Conservation (phyloP, 2,329 filamentous ascomycete genomes). For the Botryotinia narcissicola region DNA sequence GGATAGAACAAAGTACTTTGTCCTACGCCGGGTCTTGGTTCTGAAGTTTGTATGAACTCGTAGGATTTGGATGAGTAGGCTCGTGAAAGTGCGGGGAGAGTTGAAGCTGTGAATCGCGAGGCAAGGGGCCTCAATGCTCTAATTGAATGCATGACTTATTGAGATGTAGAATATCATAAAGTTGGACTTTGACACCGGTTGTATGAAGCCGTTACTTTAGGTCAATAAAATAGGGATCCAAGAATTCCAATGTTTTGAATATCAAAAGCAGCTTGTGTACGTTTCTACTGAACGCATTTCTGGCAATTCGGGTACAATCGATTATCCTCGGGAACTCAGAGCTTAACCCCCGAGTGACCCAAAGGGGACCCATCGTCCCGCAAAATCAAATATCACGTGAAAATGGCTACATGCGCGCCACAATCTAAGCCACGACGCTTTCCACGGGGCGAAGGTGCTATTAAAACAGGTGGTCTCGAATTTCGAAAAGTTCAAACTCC, state of each 20-base stretch:
- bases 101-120: constrained; percentile 34
- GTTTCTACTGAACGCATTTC: neutral
- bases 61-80: constrained; percentile 50
- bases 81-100: constrained; percentile 35
- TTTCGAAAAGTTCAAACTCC: constrained; percentile 2
- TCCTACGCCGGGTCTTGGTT: constrained; percentile 83
- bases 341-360: neutral
- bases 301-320: neutral
- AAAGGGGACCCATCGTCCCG: neutral
- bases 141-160: constrained; percentile 35
- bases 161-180: neutral
- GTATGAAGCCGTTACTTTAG: neutral
- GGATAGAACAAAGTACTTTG: constrained; percentile 59
- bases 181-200: neutral
- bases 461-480: constrained; percentile 21
- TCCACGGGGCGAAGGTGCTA: neutral
- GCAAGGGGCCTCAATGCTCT: constrained; percentile 35
- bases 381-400: neutral
- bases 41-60: constrained; percentile 78
- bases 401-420: neutral
- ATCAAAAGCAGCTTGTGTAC: neutral
- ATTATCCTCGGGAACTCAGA: constrained; percentile 10
- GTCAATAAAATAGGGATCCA: neutral
- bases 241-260: neutral
- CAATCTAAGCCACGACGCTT: constrained; percentile 9